These are phyloP conservation scores for Hypoxylon sp. DNA, from an alignment of 2,329 filamentous ascomycete species.

Conservation along the genomic window DNA sequence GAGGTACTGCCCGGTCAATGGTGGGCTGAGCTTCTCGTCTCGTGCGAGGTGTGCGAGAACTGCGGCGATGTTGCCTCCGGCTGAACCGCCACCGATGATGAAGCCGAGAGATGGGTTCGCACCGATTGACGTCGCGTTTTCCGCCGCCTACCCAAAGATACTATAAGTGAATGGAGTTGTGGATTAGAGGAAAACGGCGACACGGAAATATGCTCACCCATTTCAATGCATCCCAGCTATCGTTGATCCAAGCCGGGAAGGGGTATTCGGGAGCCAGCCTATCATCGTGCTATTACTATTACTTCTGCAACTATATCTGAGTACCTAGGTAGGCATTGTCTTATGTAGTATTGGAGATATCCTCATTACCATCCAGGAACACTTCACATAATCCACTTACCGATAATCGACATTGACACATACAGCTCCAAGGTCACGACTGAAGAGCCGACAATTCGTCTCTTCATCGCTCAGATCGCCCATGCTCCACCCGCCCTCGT, in stretches of 20 bases:
- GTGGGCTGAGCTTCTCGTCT: constrained; percentile 59
- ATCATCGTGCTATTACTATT: background rate
- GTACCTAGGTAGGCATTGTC: too few species aligned
- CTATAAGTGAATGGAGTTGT: background rate
- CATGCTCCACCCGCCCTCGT: constrained; percentile 56
- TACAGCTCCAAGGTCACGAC: constrained; percentile 56
- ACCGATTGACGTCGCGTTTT: constrained; percentile 57
- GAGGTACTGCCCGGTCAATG: constrained; percentile 63
- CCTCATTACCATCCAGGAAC: background rate
- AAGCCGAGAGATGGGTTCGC: constrained; percentile 62
- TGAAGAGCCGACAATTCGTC: constrained; percentile 53
- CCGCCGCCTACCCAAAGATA: constrained; percentile 46
- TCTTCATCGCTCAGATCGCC: constrained; percentile 55
- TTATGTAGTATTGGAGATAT: too few species aligned
- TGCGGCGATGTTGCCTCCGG: constrained; percentile 60
- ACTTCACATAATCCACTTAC: constrained; percentile 30
- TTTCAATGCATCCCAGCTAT: constrained; percentile 62
- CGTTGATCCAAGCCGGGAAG: constrained; percentile 61
- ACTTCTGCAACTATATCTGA: background rate
- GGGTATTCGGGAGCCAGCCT: constrained; percentile 62
- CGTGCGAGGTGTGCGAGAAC: constrained; percentile 58
- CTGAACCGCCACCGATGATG: constrained; percentile 64
- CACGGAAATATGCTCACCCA: constrained; percentile 54
- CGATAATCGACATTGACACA: constrained; percentile 61
- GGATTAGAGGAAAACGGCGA: background rate